Percentiles rank a stretch among this genome's conserved stretches.
Conservation (phyloP, 164 flowering plant genomes). For the Liriodendron chinense region DNA sequence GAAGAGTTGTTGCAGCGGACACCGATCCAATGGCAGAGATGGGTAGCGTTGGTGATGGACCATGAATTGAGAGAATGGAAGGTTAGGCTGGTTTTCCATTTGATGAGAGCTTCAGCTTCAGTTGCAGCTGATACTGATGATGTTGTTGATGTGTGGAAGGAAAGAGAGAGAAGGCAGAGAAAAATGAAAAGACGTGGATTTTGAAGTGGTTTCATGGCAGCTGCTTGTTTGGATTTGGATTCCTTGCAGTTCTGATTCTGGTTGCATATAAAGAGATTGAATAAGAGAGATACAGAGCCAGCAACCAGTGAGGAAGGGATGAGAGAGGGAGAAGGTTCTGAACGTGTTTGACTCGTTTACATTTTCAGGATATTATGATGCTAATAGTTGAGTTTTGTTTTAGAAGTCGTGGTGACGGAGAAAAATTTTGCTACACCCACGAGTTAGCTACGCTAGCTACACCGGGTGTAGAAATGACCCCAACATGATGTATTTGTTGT, state of each 20-base stretch:
- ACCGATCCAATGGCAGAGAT: conserved; percentile 42
- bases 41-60: conserved; percentile 22
- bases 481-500: no score
- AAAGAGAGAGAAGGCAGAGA: not conserved
- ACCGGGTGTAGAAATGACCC: no score
- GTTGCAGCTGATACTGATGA: conserved; percentile 3
- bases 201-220: conserved; percentile 2
- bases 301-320: no score
- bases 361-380: no score
- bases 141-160: not conserved
- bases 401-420: no score
- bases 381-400: no score
- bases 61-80: conserved; percentile 27
- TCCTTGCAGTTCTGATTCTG: not conserved
- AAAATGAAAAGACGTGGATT: conserved; percentile 4
- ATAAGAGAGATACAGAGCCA: no score
- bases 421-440: no score
- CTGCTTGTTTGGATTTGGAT: no score
- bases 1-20: conserved; percentile 27
- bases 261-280: not conserved
- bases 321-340: no score
- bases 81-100: conserved; percentile 32
- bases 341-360: no score
- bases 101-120: conserved; percentile 37
- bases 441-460: no score